These are phyloP conservation scores for Phallus indusiatus DNA, from an alignment of 768 basidiomycete species.

Conservation along the genomic window DNA sequence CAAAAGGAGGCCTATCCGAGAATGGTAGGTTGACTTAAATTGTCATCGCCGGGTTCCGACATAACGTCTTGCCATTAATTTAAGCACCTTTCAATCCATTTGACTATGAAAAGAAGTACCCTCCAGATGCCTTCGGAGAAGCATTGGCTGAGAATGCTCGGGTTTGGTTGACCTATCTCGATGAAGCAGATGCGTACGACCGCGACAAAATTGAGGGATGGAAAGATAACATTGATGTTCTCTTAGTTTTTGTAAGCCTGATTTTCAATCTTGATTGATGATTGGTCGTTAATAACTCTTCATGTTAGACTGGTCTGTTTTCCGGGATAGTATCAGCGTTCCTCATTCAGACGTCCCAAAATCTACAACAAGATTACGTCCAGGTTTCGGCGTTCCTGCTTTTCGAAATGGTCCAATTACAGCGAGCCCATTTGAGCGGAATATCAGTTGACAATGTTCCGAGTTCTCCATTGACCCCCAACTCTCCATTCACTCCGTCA, in stretches of 20 bases:
- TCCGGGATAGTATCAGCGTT: neutral
- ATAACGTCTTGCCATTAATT: no score
- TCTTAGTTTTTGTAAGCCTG: constrained; percentile 6
- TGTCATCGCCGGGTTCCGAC: no score
- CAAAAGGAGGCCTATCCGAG: no score
- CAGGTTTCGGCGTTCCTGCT: neutral
- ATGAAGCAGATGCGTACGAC: constrained; percentile 8
- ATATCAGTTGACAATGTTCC: no score
- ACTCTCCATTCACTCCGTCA: neutral
- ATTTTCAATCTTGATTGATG: no score
- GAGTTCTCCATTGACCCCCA: neutral
- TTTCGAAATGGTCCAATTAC: neutral
- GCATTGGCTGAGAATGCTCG: constrained; percentile 8
- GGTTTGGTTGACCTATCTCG: constrained; percentile 10
- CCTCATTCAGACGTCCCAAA: neutral
- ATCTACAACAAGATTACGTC: neutral
- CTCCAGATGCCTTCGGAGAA: constrained; percentile 6
- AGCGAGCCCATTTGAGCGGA: neutral
- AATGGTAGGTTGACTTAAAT: no score
- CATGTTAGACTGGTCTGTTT: constrained; percentile 1
- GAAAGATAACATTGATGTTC: constrained; percentile 6
- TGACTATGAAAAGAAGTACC: constrained; percentile 7
- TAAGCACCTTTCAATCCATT: neutral
- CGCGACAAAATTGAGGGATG: constrained; percentile 1
- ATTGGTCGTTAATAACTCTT: neutral